Percentiles rank a stretch among this genome's conserved stretches.
phyloP scores from a whole-genome alignment of 495 filamentous ascomycete species.

The Xylaria cubensis region DNA sequence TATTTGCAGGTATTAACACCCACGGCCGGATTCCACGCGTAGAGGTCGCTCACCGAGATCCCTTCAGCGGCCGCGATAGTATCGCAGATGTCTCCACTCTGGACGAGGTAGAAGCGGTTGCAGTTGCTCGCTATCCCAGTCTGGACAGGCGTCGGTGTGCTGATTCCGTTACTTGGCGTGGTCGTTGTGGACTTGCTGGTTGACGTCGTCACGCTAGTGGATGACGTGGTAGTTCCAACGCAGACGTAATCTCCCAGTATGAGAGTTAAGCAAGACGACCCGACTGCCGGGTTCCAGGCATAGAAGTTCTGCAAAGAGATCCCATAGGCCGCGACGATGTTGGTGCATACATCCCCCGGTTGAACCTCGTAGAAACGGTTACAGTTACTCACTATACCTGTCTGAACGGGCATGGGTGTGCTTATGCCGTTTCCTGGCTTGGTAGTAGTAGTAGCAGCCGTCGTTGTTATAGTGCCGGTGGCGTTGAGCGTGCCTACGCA shows the following conservation, averaged over 20 bases:
- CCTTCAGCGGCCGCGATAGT: background rate
- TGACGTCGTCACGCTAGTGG: too few relatives aligned
- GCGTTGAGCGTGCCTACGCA: constrained; percentile 17
- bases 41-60: background rate
- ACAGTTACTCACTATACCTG: constrained; percentile 22
- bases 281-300: background rate
- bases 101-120: background rate
- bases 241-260: background rate
- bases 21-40: constrained; percentile 23
- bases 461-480: constrained; percentile 21
- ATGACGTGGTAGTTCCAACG: background rate
- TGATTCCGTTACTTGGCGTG: background rate
- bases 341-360: background rate
- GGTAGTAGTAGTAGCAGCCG: constrained; percentile 16
- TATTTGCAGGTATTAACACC: too few relatives aligned
- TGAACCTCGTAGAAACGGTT: background rate
- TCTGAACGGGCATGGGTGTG: constrained; percentile 35
- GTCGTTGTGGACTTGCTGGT: background rate
- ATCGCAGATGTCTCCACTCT: background rate
- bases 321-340: background rate
- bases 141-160: background rate
- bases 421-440: background rate
- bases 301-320: background rate
- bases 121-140: background rate
- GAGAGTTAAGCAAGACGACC: background rate